Evolutionary conservation across 305 asterid genomes (phyloP).

Genomic region (Fraxinus dipetala): DNA sequence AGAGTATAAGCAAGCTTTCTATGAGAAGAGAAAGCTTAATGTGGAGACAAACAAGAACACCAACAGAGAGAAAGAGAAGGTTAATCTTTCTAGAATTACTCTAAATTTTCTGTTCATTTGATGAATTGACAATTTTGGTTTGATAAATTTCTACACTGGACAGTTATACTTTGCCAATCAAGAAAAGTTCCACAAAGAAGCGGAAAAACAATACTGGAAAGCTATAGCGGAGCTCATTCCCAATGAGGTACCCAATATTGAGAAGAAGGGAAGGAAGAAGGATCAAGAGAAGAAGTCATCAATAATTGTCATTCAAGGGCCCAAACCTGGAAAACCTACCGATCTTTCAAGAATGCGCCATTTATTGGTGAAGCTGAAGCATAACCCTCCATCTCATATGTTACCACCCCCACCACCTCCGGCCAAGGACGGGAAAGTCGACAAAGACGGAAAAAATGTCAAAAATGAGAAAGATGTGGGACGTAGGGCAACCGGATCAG

Average conservation of each 20-base stretch:
- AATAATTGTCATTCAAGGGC: conserved; percentile 60
- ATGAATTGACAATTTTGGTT: not conserved
- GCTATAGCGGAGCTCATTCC: conserved; percentile 71
- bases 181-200: conserved; percentile 75
- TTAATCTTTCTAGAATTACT: conserved; percentile 11
- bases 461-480: conserved; percentile 35
- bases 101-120: not conserved
- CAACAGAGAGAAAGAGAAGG: conserved; percentile 70
- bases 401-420: conserved; percentile 66
- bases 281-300: conserved; percentile 73
- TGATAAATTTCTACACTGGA: not conserved
- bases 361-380: conserved; percentile 65
- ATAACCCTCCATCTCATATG: conserved; percentile 75
- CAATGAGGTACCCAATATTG: conserved; percentile 61
- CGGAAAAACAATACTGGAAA: conserved; percentile 73
- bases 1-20: conserved; percentile 49
- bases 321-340: conserved; percentile 79
- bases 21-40: conserved; percentile 55
- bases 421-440: conserved; percentile 42
- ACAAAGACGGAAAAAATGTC: conserved; percentile 37
- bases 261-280: conserved; percentile 65
- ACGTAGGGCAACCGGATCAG: conserved; percentile 24
- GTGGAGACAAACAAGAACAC: conserved; percentile 50
- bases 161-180: conserved; percentile 48
- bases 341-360: conserved; percentile 74